Evolutionary conservation across 768 basidiomycete genomes (phyloP).

Genomic region (Lepiota brunneoincarnata): DNA sequence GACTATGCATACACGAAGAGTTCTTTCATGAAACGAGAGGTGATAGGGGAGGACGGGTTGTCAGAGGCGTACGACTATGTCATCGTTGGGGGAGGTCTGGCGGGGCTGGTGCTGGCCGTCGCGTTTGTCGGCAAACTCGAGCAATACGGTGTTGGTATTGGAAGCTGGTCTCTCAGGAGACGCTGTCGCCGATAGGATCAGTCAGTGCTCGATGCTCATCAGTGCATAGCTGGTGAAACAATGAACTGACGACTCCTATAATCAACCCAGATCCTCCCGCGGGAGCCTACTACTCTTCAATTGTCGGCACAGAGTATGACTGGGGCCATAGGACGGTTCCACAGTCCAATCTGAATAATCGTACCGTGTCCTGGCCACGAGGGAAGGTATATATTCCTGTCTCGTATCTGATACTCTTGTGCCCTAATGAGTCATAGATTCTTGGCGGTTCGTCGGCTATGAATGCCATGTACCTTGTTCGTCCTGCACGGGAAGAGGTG

Average conservation of each 20-base stretch:
- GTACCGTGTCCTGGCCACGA: slow-evolving; percentile 47
- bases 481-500: slow-evolving; percentile 45
- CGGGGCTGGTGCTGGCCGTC: slow-evolving; percentile 30
- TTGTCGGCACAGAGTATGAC: slow-evolving; percentile 44
- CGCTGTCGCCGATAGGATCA: slow-evolving; percentile 24
- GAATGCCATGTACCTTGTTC: slow-evolving; percentile 60
- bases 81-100: slow-evolving; percentile 32
- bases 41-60: slow-evolving; percentile 7
- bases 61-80: slow-evolving; percentile 50
- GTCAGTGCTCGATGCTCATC: slow-evolving; percentile 18
- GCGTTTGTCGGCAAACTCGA: slow-evolving; percentile 31
- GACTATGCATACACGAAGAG: background rate
- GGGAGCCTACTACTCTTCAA: slow-evolving; percentile 45
- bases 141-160: slow-evolving; percentile 33
- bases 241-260: background rate
- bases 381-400: slow-evolving; percentile 40
- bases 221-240: background rate
- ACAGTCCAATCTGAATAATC: slow-evolving; percentile 39
- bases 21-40: background rate
- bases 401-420: background rate
- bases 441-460: slow-evolving; percentile 62
- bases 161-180: slow-evolving; percentile 36
- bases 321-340: slow-evolving; percentile 45
- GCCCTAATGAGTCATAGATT: slow-evolving; percentile 20
- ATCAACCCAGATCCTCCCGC: slow-evolving; percentile 36